phyloP scores from a whole-genome alignment of 2,329 filamentous ascomycete genomes.

The Paraphaeosphaeria minitans region DNA sequence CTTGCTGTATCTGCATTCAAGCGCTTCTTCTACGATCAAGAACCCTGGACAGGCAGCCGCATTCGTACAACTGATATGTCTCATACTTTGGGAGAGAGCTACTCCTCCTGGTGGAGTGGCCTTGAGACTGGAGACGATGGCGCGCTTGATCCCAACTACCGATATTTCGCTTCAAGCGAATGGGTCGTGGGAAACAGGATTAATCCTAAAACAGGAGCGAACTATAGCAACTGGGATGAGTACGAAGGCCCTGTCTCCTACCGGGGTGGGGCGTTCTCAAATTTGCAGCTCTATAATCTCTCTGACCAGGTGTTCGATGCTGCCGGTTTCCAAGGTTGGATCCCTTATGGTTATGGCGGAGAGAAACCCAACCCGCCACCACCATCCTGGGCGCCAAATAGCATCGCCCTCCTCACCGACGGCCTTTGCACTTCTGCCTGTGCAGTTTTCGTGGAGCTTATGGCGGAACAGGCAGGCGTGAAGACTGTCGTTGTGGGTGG shows the following conservation, averaged over 20 bases:
- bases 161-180: slow-evolving; percentile 16
- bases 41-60: slow-evolving; percentile 49
- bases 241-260: slow-evolving; percentile 34
- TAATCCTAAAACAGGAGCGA: slow-evolving; percentile 23
- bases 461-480: slow-evolving; percentile 47
- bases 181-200: slow-evolving; percentile 32
- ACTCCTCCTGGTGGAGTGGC: slow-evolving; percentile 11
- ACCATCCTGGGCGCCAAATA: slow-evolving; percentile 15
- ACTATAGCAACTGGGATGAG: slow-evolving; percentile 41
- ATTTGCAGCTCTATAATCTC: slow-evolving; percentile 23
- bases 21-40: slow-evolving; percentile 53
- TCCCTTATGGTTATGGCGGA: slow-evolving; percentile 29
- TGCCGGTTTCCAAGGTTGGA: slow-evolving; percentile 24
- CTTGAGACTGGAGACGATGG: not conserved
- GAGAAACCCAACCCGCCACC: not conserved
- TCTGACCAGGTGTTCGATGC: slow-evolving; percentile 21
- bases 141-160: slow-evolving; percentile 1
- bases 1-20: slow-evolving; percentile 48
- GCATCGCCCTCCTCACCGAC: slow-evolving; percentile 45
- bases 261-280: slow-evolving; percentile 40
- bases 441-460: slow-evolving; percentile 49
- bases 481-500: slow-evolving; percentile 48
- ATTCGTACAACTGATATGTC: slow-evolving; percentile 47
- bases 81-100: slow-evolving; percentile 16
- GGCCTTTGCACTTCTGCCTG: slow-evolving; percentile 49